Evolutionary conservation across 2,329 filamentous ascomycete species (phyloP).

Genomic region (Ceratocystis colombiana): DNA sequence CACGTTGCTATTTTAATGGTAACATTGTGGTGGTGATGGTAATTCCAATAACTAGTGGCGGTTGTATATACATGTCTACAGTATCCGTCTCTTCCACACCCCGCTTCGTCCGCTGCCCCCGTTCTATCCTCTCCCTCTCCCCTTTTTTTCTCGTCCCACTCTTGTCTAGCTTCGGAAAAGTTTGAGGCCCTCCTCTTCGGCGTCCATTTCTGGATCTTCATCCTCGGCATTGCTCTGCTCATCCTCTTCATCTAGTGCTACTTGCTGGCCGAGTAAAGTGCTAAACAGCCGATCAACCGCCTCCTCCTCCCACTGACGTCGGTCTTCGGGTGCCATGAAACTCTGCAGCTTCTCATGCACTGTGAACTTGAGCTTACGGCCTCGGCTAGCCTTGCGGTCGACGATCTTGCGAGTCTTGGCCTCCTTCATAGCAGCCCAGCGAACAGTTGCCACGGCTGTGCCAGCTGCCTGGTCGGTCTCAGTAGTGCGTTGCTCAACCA

Average conservation of each 20-base stretch:
- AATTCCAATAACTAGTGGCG: conserved; percentile 13
- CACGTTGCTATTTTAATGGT: background rate
- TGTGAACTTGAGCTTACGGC: conserved; percentile 83
- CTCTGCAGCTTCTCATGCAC: conserved; percentile 97
- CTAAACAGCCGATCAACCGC: conserved; percentile 71
- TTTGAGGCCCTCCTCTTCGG: conserved; percentile 45
- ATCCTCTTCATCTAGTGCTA: conserved; percentile 52
- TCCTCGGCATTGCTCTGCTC: conserved; percentile 43
- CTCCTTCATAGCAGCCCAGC: conserved; percentile 57
- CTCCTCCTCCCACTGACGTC: conserved; percentile 65
- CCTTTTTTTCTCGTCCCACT: conserved; percentile 15
- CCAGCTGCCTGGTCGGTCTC: conserved; percentile 48
- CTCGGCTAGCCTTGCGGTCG: conserved; percentile 91
- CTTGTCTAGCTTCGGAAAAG: conserved; percentile 40
- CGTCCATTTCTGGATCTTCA: conserved; percentile 41
- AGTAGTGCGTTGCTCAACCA: conserved; percentile 77
- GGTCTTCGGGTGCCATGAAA: conserved; percentile 89
- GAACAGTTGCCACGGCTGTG: conserved; percentile 50
- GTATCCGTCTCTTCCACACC: background rate
- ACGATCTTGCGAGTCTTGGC: conserved; percentile 73
- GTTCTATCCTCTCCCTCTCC: conserved; percentile 24
- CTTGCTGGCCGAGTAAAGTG: conserved; percentile 61
- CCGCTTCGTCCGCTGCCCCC: no score
- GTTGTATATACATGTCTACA: conserved; percentile 22
- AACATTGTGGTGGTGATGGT: background rate